These are phyloP conservation scores for Tolypocladium tropicale DNA, from an alignment of 2,329 filamentous ascomycete genomes.

Conservation along the genomic window DNA sequence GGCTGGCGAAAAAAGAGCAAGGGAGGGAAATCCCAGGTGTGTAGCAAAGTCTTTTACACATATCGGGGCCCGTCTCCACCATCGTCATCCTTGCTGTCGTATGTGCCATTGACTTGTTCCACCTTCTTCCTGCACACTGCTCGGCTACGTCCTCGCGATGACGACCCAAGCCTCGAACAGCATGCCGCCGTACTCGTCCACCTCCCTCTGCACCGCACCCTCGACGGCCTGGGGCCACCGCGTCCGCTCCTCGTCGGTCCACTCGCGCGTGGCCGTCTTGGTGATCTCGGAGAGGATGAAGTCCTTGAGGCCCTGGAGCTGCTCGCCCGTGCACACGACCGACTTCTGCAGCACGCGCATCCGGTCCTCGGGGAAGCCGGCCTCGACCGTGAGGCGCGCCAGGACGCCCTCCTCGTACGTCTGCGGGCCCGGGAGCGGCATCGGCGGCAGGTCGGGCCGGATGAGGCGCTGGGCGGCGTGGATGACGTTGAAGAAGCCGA, in stretches of 20 bases:
- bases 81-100: too few relatives aligned
- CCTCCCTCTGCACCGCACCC: not conserved
- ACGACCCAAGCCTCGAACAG: constrained; percentile 1
- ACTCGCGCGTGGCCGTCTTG: not conserved
- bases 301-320: not conserved
- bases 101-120: not conserved
- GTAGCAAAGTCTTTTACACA: too few relatives aligned
- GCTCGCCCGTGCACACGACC: not conserved
- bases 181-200: not conserved
- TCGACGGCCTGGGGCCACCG: not conserved
- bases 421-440: not conserved
- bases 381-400: not conserved
- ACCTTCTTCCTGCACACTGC: too few relatives aligned
- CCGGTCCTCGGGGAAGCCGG: not conserved
- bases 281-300: not conserved
- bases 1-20: constrained; percentile 1
- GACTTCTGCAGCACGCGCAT: not conserved
- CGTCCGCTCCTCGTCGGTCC: not conserved
- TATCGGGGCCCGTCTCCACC: too few relatives aligned
- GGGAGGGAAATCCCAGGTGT: too few relatives aligned
- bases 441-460: not conserved
- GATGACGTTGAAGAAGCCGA: not conserved
- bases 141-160: not conserved
- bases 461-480: not conserved
- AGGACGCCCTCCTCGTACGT: not conserved